Percentiles rank a stretch among this genome's conserved stretches.
Conservation (phyloP, 768 basidiomycete genomes). For the Lentinula aciculospora region DNA sequence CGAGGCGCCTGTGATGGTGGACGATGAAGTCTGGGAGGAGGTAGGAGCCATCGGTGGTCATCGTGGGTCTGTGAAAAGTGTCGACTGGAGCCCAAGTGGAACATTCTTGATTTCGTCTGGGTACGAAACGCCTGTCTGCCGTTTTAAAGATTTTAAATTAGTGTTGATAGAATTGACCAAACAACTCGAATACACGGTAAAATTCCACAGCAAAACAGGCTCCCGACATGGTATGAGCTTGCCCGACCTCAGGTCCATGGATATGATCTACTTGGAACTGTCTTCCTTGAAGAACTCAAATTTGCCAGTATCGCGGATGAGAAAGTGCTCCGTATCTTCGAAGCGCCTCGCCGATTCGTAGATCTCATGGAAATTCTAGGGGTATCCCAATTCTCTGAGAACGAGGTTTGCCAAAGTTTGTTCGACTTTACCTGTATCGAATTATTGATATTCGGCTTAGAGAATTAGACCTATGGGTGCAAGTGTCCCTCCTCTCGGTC, state of each 20-base stretch:
- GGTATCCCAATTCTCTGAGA: slow-evolving; percentile 40
- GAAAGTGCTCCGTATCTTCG: slow-evolving; percentile 91
- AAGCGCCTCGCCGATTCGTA: slow-evolving; percentile 81
- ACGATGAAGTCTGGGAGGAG: slow-evolving; percentile 63
- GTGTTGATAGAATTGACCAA: slow-evolving; percentile 69
- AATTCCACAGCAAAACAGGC: slow-evolving; percentile 19
- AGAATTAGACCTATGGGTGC: slow-evolving; percentile 68
- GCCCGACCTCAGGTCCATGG: slow-evolving; percentile 95
- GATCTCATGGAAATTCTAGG: slow-evolving; percentile 48
- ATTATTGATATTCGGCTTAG: slow-evolving; percentile 25
- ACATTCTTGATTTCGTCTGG: slow-evolving; percentile 83
- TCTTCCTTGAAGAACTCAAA: slow-evolving; percentile 67
- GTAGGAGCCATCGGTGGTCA: slow-evolving; percentile 83
- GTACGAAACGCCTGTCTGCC: slow-evolving; percentile 34
- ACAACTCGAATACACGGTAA: slow-evolving; percentile 86
- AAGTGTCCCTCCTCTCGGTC: slow-evolving; percentile 85
- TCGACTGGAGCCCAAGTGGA: slow-evolving; percentile 85
- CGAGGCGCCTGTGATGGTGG: slow-evolving; percentile 6
- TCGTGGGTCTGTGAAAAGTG: slow-evolving; percentile 66
- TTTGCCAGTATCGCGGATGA: slow-evolving; percentile 95
- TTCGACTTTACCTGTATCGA: neutral
- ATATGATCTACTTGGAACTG: slow-evolving; percentile 81
- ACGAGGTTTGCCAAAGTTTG: slow-evolving; percentile 37
- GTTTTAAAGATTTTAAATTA: slow-evolving; percentile 2
- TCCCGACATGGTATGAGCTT: slow-evolving; percentile 73